These are phyloP conservation scores for Avena sativa DNA, from an alignment of 176 grass and related monocot species.

Conservation along the genomic window DNA sequence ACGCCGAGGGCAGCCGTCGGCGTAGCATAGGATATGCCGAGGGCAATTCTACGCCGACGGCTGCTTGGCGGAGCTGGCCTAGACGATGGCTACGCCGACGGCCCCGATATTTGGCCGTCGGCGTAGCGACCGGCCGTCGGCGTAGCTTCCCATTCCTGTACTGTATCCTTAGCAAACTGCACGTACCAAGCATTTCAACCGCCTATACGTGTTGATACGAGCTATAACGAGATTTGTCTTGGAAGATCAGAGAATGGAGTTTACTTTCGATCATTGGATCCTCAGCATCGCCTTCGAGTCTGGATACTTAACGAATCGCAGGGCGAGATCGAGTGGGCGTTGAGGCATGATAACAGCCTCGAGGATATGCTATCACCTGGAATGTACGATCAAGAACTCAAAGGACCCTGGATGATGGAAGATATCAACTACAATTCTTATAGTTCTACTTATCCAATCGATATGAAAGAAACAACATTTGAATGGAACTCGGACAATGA, in stretches of 20 bases:
- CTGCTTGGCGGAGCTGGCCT: too few relatives aligned
- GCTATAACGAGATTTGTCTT: not conserved
- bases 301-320: not conserved
- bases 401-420: not conserved
- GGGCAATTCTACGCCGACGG: too few relatives aligned
- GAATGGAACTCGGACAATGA: not conserved
- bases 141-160: too few relatives aligned
- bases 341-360: not conserved
- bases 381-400: not conserved
- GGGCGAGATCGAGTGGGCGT: not conserved
- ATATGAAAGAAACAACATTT: not conserved
- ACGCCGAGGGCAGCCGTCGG: too few relatives aligned
- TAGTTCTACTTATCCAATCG: not conserved
- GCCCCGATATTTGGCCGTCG: too few relatives aligned
- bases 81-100: too few relatives aligned
- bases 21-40: too few relatives aligned
- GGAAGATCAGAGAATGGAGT: not conserved
- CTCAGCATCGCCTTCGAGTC: not conserved
- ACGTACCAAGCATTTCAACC: not conserved
- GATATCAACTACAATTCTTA: not conserved
- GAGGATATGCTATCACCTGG: not conserved
- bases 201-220: not conserved
- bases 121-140: too few relatives aligned
- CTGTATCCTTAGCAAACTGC: not conserved
- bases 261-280: not conserved